phyloP scores from a whole-genome alignment of 257 asterid species.

The Coffea eugenioides region DNA sequence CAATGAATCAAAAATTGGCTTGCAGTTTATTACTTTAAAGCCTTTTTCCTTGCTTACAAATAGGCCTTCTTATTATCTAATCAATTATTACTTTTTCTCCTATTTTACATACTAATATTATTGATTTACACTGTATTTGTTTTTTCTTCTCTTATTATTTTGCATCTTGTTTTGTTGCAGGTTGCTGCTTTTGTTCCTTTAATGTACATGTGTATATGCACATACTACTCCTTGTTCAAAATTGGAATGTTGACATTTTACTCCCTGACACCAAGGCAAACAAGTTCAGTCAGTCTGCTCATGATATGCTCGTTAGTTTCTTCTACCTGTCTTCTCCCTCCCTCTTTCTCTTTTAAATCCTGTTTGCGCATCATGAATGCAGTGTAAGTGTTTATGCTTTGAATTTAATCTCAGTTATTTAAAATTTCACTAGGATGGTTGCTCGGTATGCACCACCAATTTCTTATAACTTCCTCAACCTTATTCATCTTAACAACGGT shows the following conservation, averaged over 20 bases:
- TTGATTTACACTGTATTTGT: neutral
- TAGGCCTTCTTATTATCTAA: too few relatives aligned
- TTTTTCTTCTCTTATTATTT: neutral
- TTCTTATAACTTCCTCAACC: slow-evolving; percentile 83
- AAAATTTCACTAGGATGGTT: slow-evolving; percentile 54
- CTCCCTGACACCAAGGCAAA: slow-evolving; percentile 72
- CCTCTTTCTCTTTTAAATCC: neutral
- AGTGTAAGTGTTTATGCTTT: slow-evolving; percentile 6
- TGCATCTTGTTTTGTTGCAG: slow-evolving; percentile 36
- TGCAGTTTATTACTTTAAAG: too few relatives aligned
- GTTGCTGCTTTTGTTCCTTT: slow-evolving; percentile 70
- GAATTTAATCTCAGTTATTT: neutral
- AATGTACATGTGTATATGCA: slow-evolving; percentile 86
- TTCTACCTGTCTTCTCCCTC: neutral
- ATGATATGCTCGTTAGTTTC: slow-evolving; percentile 89
- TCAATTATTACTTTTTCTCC: neutral
- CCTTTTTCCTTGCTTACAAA: too few relatives aligned
- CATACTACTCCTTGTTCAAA: slow-evolving; percentile 78
- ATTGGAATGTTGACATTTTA: slow-evolving; percentile 83
- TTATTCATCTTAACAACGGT: slow-evolving; percentile 48
- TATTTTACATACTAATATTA: neutral
- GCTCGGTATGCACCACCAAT: slow-evolving; percentile 86
- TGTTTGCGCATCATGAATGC: neutral
- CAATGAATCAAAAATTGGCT: too few relatives aligned
- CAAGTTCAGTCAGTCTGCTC: slow-evolving; percentile 87